Evolutionary conservation across 495 filamentous ascomycete species (phyloP).

Genomic region (Parathielavia hyrcaniae): DNA sequence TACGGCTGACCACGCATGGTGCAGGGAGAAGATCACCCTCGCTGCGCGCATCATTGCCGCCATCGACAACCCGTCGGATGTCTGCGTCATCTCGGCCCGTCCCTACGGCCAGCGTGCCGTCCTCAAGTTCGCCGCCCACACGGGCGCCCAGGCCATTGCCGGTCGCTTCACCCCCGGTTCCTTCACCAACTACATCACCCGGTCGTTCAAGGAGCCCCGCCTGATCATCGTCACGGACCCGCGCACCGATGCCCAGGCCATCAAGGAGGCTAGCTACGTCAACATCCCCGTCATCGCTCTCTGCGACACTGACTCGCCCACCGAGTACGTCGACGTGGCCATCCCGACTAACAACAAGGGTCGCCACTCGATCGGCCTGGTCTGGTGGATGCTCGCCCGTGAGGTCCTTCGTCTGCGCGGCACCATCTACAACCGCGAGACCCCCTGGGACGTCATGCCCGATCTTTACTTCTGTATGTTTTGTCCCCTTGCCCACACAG

Average conservation of each 20-base stretch:
- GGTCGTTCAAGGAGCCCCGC: conserved; percentile 99
- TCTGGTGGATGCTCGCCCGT: conserved; percentile 99
- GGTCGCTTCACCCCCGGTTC: conserved; percentile 99
- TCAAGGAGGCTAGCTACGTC: conserved; percentile 99
- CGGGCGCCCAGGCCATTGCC: conserved; percentile 93
- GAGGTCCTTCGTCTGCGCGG: conserved; percentile 98
- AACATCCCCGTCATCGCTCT: conserved; percentile 99
- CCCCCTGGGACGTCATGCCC: conserved; percentile 96
- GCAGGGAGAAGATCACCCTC: conserved; percentile 98
- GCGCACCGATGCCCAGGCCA: conserved; percentile 98
- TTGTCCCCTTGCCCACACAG: neutral
- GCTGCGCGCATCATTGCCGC: conserved; percentile 97
- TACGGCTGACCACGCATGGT: conserved; percentile 2
- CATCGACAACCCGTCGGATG: conserved; percentile 98
- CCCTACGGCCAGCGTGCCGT: conserved; percentile 99
- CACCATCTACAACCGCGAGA: conserved; percentile 86
- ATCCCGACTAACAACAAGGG: conserved; percentile 99
- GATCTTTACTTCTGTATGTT: conserved; percentile 94
- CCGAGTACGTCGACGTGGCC: conserved; percentile 98
- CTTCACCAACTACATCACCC: conserved; percentile 99
- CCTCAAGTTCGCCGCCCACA: conserved; percentile 97
- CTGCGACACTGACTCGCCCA: conserved; percentile 98
- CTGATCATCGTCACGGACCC: conserved; percentile 99
- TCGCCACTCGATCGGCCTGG: conserved; percentile 92
- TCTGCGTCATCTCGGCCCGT: conserved; percentile 98